A percentile compares a stretch with the other conserved stretches of the same genome.
phyloP scores from a whole-genome alignment of 208 protist genomes.

The Baffinella frigidus region DNA sequence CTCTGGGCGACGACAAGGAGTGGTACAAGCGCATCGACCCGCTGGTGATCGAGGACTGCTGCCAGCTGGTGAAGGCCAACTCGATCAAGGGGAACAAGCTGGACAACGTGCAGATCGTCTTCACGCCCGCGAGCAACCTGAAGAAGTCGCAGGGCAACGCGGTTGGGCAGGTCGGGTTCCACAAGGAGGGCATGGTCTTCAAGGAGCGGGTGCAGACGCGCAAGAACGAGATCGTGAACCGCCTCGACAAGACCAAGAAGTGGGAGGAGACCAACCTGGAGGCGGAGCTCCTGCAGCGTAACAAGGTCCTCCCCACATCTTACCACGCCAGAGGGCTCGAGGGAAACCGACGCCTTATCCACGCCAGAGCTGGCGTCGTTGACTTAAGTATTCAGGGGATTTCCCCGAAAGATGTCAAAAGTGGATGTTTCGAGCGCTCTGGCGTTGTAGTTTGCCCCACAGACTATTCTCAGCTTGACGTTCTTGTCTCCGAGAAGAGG shows the following conservation, averaged over 20 bases:
- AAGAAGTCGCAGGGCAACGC: background rate
- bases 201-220: slow-evolving; percentile 7
- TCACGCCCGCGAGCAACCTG: slow-evolving; percentile 42
- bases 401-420: too few relatives aligned
- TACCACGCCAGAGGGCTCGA: too few relatives aligned
- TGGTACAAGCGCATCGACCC: slow-evolving; percentile 20
- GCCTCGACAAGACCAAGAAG: slow-evolving; percentile 31
- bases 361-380: too few relatives aligned
- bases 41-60: slow-evolving; percentile 33
- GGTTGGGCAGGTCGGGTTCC: slow-evolving; percentile 28
- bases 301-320: too few relatives aligned
- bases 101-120: slow-evolving; percentile 29
- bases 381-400: too few relatives aligned
- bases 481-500: too few relatives aligned
- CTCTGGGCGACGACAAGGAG: background rate
- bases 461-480: too few relatives aligned
- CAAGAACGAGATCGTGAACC: slow-evolving; percentile 55
- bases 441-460: too few relatives aligned
- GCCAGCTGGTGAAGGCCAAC: slow-evolving; percentile 60
- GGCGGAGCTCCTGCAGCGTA: background rate
- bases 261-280: slow-evolving; percentile 11
- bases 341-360: too few relatives aligned
- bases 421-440: too few relatives aligned
- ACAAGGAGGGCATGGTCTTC: slow-evolving; percentile 1
- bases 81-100: slow-evolving; percentile 59